Evolutionary conservation across 2,329 filamentous ascomycete species (phyloP).

Genomic region (Hirsutella minnesotensis): DNA sequence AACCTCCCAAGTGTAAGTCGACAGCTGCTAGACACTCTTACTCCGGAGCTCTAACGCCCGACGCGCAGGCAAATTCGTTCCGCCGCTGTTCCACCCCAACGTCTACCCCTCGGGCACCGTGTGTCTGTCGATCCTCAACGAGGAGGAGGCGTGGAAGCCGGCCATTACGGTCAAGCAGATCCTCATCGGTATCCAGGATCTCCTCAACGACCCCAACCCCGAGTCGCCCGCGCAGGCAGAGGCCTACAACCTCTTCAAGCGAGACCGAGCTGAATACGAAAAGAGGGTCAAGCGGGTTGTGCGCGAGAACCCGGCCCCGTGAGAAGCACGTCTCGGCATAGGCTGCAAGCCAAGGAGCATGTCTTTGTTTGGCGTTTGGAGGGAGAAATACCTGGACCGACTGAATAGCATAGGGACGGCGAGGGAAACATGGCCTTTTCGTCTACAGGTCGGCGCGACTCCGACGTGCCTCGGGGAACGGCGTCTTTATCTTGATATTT

Average conservation of each 20-base stretch:
- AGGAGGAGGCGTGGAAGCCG: conserved; percentile 97
- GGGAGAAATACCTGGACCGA: conserved; percentile 14
- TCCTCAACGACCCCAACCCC: conserved; percentile 92
- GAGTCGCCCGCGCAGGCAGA: conserved; percentile 95
- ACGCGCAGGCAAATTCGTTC: conserved; percentile 76
- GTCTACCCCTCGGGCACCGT: conserved; percentile 98
- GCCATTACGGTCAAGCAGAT: conserved; percentile 99
- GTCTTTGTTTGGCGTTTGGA: conserved; percentile 19
- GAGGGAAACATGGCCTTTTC: not conserved
- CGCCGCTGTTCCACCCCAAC: conserved; percentile 94
- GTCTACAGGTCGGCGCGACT: not conserved
- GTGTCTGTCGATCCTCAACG: conserved; percentile 92
- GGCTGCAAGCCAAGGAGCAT: not conserved
- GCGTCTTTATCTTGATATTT: not conserved
- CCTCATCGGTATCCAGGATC: conserved; percentile 85
- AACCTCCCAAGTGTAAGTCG: conserved; percentile 88
- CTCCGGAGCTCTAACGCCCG: not conserved
- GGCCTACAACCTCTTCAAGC: conserved; percentile 94
- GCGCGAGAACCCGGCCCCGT: conserved; percentile 75
- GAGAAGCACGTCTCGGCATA: no score
- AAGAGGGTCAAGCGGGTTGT: conserved; percentile 78
- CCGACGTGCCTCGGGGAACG: conserved; percentile 1
- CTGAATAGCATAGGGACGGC: not conserved
- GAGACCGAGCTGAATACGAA: conserved; percentile 78
- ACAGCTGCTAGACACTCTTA: not conserved